Conservation (phyloP, 2,329 filamentous ascomycete genomes). For the Paecilomyces dactylethromorphus region DNA sequence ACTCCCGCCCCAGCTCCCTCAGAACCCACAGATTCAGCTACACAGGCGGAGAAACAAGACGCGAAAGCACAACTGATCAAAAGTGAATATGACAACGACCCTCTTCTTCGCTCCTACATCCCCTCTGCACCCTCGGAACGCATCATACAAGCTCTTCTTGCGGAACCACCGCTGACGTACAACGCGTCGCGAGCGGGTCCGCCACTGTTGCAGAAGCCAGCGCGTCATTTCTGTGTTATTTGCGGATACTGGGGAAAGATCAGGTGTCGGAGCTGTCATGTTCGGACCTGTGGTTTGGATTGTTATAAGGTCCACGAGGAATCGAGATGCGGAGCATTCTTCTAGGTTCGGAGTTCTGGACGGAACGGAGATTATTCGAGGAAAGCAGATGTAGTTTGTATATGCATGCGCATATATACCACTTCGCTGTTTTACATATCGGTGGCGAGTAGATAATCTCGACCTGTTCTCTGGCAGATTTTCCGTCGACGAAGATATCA, state of each 20-base stretch:
- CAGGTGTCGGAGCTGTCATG: conserved; percentile 41
- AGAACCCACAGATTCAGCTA: neutral
- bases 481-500: neutral
- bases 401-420: neutral
- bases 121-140: conserved; percentile 38
- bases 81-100: conserved; percentile 34
- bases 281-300: conserved; percentile 41
- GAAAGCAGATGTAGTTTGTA: neutral
- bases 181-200: conserved; percentile 38
- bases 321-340: conserved; percentile 39
- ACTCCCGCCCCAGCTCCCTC: conserved; percentile 6
- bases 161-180: conserved; percentile 42
- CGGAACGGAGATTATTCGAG: neutral
- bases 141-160: conserved; percentile 38
- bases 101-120: conserved; percentile 35
- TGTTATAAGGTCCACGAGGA: conserved; percentile 44
- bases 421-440: neutral
- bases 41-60: conserved; percentile 1
- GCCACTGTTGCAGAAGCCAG: conserved; percentile 22
- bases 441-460: neutral
- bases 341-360: conserved; percentile 10
- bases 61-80: conserved; percentile 20
- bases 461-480: neutral
- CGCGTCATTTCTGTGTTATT: conserved; percentile 40
- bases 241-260: conserved; percentile 47